Base-by-base conservation (phyloP, 345 rosid species). In the Citrus sp. region DNA sequence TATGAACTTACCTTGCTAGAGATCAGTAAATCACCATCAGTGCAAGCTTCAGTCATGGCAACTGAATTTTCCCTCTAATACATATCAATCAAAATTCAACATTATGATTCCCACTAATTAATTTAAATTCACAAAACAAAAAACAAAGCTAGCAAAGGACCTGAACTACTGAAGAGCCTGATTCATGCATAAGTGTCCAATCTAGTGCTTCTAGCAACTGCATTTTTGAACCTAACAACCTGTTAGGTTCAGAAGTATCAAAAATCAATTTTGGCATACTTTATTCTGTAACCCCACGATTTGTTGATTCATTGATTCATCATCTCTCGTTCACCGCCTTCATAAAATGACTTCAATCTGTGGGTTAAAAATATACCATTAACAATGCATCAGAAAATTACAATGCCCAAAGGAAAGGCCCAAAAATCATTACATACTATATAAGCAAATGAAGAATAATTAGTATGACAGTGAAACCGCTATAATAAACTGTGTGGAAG, bases 181-280 rank as follows among this genome's bases (percentile, higher is more conserved):
- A 77, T 81, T 92, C 97, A 66, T 96, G 94, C 99, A 96, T 96
- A 30, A 94, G 87, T 86, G 94, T 96, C 99, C 97, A 94, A 70
- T 96, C 98, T 37, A 96, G 94, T 38, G 98, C 99, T 83, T 94
- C 98, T 46, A 90, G 90, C 90, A 96, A 76, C 99, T 94, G 91
- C 87, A 80, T 25, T 64, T 46, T 73, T 73, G 38, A 76, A 70
- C 58, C 35, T 34, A 5, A 34, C 35, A 49, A 65, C 62, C 14
- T 24, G 25, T 10, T 24, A 18, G 27, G 55, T 55, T 64, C 38
- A 62, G 58, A 55, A 28, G 59, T 18, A 62, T 40, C 9, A 32
- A n/a, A 46, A 58, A 40, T 66, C 40, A 16, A 46, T 21, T 78
- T 78, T 63, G 10, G 28, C 65, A 94, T 54, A 94, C 98, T 97